These are phyloP conservation scores for Aegle marmelos DNA, from an alignment of 345 rosid genomes.

Conservation along the genomic window DNA sequence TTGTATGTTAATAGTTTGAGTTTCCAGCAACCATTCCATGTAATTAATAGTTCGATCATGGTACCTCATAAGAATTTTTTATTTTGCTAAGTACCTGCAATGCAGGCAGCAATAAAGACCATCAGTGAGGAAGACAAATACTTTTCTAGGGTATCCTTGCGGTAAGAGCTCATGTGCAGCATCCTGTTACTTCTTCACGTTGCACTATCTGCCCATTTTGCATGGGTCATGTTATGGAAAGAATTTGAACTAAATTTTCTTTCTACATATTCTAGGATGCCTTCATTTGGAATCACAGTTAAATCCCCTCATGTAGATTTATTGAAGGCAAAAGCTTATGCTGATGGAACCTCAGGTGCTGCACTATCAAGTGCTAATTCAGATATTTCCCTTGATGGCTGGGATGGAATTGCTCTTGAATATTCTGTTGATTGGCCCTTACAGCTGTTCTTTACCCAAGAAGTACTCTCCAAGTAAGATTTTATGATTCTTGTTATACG, in stretches of 20 bases:
- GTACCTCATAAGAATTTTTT: neutral
- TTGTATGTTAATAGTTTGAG: slow-evolving; percentile 51
- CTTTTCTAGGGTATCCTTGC: slow-evolving; percentile 76
- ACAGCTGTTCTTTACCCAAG: slow-evolving; percentile 89
- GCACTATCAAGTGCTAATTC: slow-evolving; percentile 41
- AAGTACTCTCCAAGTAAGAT: slow-evolving; percentile 90
- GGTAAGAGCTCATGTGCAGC: slow-evolving; percentile 41
- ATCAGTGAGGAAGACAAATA: slow-evolving; percentile 90
- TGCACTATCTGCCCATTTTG: neutral
- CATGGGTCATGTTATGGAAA: neutral
- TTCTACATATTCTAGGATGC: slow-evolving; percentile 57
- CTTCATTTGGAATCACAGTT: slow-evolving; percentile 71
- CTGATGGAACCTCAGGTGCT: slow-evolving; percentile 42
- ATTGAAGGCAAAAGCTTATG: slow-evolving; percentile 46
- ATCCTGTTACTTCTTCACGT: slow-evolving; percentile 4
- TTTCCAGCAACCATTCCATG: neutral
- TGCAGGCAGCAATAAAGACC: slow-evolving; percentile 92
- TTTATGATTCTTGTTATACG: slow-evolving; percentile 13
- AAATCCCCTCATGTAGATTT: slow-evolving; percentile 67
- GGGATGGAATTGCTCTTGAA: slow-evolving; percentile 94
- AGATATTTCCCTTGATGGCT: slow-evolving; percentile 69
- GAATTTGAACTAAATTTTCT: slow-evolving; percentile 11
- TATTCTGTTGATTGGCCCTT: slow-evolving; percentile 96
- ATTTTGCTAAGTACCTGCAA: slow-evolving; percentile 7
- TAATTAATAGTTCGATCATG: neutral